Evolutionary conservation across 768 basidiomycete species (phyloP).

Genomic region (Leccinum subtestaceum): DNA sequence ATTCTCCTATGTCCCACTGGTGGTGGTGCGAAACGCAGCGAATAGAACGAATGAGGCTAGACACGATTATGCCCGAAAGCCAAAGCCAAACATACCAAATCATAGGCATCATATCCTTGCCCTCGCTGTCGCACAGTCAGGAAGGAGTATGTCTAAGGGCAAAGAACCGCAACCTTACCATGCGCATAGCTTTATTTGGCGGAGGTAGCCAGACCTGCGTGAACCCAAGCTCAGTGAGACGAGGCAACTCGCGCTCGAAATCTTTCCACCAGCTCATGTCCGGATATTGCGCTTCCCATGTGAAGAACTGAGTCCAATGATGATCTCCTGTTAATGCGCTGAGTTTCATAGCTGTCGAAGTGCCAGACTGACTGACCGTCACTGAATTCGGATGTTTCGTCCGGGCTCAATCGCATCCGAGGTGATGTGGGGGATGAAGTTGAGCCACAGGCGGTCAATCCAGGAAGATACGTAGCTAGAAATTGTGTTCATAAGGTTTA

Average conservation of each 20-base stretch:
- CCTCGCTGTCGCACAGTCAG: conserved; percentile 46
- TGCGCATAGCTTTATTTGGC: conserved; percentile 70
- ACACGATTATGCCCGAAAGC: neutral
- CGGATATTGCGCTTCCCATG: conserved; percentile 65
- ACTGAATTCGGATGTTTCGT: conserved; percentile 52
- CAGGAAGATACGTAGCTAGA: conserved; percentile 12
- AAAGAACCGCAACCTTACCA: conserved; percentile 38
- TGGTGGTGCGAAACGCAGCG: neutral
- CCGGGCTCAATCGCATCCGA: conserved; percentile 61
- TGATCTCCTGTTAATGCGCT: neutral
- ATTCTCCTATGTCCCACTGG: conserved; percentile 89
- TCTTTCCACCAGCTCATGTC: conserved; percentile 79
- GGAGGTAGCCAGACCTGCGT: conserved; percentile 86
- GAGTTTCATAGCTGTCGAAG: neutral
- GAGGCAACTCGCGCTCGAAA: conserved; percentile 62
- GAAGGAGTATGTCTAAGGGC: neutral
- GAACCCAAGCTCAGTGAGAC: conserved; percentile 63
- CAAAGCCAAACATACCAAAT: conserved; percentile 51
- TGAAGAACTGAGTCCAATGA: conserved; percentile 75
- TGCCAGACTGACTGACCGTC: conserved; percentile 47
- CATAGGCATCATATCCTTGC: conserved; percentile 84
- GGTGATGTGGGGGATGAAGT: conserved; percentile 42
- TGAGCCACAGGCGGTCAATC: conserved; percentile 23
- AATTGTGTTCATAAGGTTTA: conserved; percentile 8
- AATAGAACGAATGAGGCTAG: neutral